Evolutionary conservation across 164 flowering plant species (phyloP).

Genomic region (Vitis rupestris): DNA sequence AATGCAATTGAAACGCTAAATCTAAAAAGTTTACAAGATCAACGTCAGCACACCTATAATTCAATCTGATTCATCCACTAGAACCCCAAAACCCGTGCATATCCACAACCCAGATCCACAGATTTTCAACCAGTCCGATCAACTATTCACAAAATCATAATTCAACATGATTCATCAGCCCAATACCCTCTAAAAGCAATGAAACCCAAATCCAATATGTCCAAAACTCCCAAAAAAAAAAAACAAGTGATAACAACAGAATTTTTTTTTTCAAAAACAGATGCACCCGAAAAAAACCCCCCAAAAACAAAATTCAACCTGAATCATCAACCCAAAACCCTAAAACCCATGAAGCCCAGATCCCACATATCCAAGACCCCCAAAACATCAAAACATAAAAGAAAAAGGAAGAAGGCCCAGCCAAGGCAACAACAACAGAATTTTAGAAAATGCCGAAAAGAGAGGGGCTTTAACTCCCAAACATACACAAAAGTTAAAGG

Average conservation of each 20-base stretch:
- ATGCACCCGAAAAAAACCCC: too few species aligned
- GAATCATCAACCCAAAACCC: background rate
- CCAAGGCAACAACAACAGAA: too few species aligned
- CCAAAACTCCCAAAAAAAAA: too few species aligned
- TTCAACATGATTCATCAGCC: background rate
- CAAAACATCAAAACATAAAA: background rate
- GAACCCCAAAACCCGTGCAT: background rate
- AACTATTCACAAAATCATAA: conserved; percentile 1
- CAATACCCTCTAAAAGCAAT: too few species aligned
- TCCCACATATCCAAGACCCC: background rate
- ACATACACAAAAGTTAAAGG: too few species aligned
- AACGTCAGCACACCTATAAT: background rate
- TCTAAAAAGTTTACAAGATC: background rate
- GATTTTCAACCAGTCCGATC: background rate
- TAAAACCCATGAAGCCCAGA: background rate
- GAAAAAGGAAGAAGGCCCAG: too few species aligned
- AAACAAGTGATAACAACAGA: too few species aligned
- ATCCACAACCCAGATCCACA: background rate
- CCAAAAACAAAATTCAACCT: too few species aligned
- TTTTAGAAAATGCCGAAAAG: too few species aligned
- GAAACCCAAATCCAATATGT: too few species aligned
- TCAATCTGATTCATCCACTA: background rate
- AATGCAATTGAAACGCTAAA: background rate
- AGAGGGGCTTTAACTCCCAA: too few species aligned
- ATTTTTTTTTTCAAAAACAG: too few species aligned